Evolutionary conservation across 2,329 filamentous ascomycete species (phyloP).

Genomic region (Botrytis pseudocinerea): DNA sequence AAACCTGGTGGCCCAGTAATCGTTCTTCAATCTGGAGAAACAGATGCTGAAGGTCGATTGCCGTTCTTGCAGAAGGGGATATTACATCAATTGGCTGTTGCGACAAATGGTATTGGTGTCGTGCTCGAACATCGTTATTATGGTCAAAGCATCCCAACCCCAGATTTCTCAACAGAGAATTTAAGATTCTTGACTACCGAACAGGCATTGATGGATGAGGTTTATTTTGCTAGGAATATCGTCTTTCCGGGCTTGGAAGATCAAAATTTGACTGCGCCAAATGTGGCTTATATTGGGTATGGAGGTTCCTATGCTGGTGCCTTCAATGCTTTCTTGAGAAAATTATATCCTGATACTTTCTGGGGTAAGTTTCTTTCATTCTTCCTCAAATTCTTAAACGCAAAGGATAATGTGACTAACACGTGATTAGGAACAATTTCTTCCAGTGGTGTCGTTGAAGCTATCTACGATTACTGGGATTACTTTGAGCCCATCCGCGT

Average conservation of each 20-base stretch:
- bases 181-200: slow-evolving; percentile 82
- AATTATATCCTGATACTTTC: slow-evolving; percentile 75
- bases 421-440: slow-evolving; percentile 59
- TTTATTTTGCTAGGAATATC: slow-evolving; percentile 75
- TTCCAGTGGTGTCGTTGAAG: slow-evolving; percentile 75
- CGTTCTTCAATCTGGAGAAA: slow-evolving; percentile 73
- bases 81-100: slow-evolving; percentile 66
- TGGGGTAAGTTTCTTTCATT: slow-evolving; percentile 52
- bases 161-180: slow-evolving; percentile 66
- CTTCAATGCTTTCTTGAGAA: slow-evolving; percentile 74
- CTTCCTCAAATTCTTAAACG: not conserved
- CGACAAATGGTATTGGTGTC: slow-evolving; percentile 73
- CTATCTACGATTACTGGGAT: slow-evolving; percentile 74
- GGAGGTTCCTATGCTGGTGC: slow-evolving; percentile 83
- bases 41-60: slow-evolving; percentile 60
- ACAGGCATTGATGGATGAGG: slow-evolving; percentile 77
- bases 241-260: slow-evolving; percentile 70
- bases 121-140: slow-evolving; percentile 89
- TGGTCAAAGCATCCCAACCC: slow-evolving; percentile 69
- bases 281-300: slow-evolving; percentile 74
- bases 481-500: slow-evolving; percentile 61
- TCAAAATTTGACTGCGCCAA: slow-evolving; percentile 63
- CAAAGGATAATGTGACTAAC: not conserved
- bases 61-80: slow-evolving; percentile 78
- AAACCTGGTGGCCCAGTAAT: slow-evolving; percentile 78